These are phyloP conservation scores for Astrothelium macrocarpum DNA, from an alignment of 495 filamentous ascomycete genomes.

Conservation along the genomic window DNA sequence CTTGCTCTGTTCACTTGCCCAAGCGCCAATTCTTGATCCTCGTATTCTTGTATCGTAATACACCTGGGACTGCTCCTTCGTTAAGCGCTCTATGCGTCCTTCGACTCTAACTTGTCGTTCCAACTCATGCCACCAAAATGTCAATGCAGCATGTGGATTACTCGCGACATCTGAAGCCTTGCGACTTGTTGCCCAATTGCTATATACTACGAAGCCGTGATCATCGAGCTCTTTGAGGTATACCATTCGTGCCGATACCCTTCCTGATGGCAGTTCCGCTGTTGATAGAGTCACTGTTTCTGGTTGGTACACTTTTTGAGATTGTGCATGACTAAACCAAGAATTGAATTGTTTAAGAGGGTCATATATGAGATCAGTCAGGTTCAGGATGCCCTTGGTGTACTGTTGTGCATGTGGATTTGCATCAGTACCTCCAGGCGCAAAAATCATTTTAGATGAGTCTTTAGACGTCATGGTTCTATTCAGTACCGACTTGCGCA, in stretches of 20 bases:
- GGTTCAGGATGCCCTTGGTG: slow-evolving; percentile 44
- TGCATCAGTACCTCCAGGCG: slow-evolving; percentile 26
- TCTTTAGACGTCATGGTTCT: slow-evolving; percentile 16
- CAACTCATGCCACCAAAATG: slow-evolving; percentile 65
- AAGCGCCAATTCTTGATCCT: slow-evolving; percentile 78
- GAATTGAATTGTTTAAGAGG: slow-evolving; percentile 75
- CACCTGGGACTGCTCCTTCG: slow-evolving; percentile 63
- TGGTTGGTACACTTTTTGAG: slow-evolving; percentile 52
- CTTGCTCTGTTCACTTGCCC: slow-evolving; percentile 82
- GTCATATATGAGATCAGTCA: slow-evolving; percentile 41
- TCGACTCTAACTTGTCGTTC: slow-evolving; percentile 85
- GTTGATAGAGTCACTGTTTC: slow-evolving; percentile 76
- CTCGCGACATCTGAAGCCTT: slow-evolving; percentile 56
- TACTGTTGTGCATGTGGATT: slow-evolving; percentile 55
- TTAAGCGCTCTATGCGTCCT: slow-evolving; percentile 58
- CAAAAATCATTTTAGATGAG: slow-evolving; percentile 27
- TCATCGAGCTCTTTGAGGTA: slow-evolving; percentile 76
- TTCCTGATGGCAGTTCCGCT: slow-evolving; percentile 72
- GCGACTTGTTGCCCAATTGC: slow-evolving; percentile 72
- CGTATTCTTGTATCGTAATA: slow-evolving; percentile 79
- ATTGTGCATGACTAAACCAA: slow-evolving; percentile 71
- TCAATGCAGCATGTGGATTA: slow-evolving; percentile 60
- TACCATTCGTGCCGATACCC: slow-evolving; percentile 73
- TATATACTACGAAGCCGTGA: slow-evolving; percentile 82
- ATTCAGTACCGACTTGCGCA: not conserved